Conservation (phyloP, 768 basidiomycete genomes). For the Gloeostereum incarnatum region DNA sequence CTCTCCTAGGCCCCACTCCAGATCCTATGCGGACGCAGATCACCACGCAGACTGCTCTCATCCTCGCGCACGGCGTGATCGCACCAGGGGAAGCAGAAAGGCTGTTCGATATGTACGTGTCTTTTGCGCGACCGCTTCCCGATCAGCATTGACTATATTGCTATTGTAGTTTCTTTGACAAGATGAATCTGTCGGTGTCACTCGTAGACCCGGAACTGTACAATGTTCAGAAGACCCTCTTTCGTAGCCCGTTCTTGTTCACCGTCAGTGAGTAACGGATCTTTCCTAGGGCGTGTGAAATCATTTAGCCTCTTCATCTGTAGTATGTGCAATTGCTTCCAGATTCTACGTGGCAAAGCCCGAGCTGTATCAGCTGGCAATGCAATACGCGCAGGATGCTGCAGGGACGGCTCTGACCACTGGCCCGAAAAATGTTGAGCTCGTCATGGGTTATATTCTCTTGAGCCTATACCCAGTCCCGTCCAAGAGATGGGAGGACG, state of each 20-base stretch:
- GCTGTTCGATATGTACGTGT: conserved; percentile 58
- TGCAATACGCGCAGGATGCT: conserved; percentile 69
- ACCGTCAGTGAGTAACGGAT: conserved; percentile 65
- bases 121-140: background rate
- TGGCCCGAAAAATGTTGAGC: conserved; percentile 76
- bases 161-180: conserved; percentile 53
- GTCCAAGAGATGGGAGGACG: conserved; percentile 78
- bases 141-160: conserved; percentile 1
- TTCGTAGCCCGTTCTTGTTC: conserved; percentile 85
- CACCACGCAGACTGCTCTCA: conserved; percentile 50
- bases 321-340: conserved; percentile 85
- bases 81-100: conserved; percentile 58
- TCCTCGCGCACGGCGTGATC: conserved; percentile 56
- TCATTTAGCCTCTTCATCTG: conserved; percentile 5
- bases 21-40: conserved; percentile 29
- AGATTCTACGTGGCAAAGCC: conserved; percentile 68
- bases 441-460: conserved; percentile 76
- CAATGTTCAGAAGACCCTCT: conserved; percentile 71
- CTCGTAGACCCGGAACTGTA: conserved; percentile 78
- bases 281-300: background rate
- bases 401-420: conserved; percentile 71
- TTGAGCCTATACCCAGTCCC: conserved; percentile 73
- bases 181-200: conserved; percentile 73
- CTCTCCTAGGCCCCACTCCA: conserved; percentile 27
- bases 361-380: conserved; percentile 58